These are phyloP conservation scores for Leccinum olivaceopallidum DNA, from an alignment of 768 basidiomycete genomes.

Conservation along the genomic window DNA sequence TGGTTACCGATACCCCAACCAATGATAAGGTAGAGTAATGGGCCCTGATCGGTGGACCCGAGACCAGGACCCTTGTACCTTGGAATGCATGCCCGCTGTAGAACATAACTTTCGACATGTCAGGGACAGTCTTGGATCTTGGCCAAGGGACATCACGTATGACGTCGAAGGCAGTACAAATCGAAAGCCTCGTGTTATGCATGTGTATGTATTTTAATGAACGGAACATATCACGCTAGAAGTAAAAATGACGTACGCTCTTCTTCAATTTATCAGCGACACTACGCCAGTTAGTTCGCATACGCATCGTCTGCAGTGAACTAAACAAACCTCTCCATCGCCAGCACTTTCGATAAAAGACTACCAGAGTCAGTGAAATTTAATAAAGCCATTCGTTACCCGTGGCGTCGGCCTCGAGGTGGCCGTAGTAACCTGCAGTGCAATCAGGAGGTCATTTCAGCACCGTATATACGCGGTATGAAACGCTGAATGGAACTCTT, in stretches of 20 bases:
- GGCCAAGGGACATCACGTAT: no score
- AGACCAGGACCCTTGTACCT: neutral
- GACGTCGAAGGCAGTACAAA: neutral
- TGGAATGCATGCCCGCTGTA: neutral
- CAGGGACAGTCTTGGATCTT: no score
- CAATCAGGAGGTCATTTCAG: neutral
- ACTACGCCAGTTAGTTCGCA: neutral
- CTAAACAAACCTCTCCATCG: neutral
- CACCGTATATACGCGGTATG: neutral
- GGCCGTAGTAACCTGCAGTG: neutral
- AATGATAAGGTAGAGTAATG: neutral
- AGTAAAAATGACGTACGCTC: neutral
- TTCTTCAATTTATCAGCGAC: neutral
- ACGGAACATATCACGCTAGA: neutral
- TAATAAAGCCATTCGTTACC: no score
- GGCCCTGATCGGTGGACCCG: neutral
- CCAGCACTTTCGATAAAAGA: neutral
- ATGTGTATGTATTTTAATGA: neutral
- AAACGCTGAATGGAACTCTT: neutral
- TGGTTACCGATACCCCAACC: no score
- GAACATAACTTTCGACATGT: no score
- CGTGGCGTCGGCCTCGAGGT: neutral
- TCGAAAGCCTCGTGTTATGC: neutral
- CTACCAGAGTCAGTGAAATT: neutral
- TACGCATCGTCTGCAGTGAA: neutral